Percentiles rank a stretch among this genome's conserved stretches.
Conservation (phyloP, 2,329 filamentous ascomycete genomes). For the Pyrenophora graminea region DNA sequence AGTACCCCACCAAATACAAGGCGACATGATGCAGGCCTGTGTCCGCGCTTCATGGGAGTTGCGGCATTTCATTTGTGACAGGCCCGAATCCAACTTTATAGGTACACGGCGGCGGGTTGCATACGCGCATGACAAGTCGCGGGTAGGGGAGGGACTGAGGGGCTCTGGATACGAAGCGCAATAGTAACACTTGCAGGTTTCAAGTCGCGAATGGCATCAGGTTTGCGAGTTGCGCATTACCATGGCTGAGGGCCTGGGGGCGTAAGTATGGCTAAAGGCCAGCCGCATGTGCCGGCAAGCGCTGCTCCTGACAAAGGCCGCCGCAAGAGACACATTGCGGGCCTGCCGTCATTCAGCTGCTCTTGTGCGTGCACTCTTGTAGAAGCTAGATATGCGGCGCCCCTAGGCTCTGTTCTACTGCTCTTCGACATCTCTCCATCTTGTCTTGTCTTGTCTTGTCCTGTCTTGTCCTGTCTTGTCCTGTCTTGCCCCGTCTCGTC, state of each 20-base stretch:
- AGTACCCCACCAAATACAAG: slow-evolving; percentile 11
- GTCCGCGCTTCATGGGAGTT: slow-evolving; percentile 7
- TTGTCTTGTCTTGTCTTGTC: background rate
- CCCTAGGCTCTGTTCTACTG: slow-evolving; percentile 14
- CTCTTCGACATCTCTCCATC: no score
- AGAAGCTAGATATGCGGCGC: slow-evolving; percentile 22
- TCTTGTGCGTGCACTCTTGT: slow-evolving; percentile 21
- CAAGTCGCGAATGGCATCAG: background rate
- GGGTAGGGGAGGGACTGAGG: background rate
- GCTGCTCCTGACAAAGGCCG: slow-evolving; percentile 2
- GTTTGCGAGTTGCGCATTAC: slow-evolving; percentile 1
- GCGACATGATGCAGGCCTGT: slow-evolving; percentile 8
- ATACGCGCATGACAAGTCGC: background rate
- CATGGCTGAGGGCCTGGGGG: background rate
- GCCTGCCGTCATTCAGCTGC: slow-evolving; percentile 19
- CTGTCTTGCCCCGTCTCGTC: background rate
- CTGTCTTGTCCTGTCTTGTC: background rate
- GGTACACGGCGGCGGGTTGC: background rate
- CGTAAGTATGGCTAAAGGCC: slow-evolving; percentile 3
- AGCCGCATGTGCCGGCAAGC: slow-evolving; percentile 19
- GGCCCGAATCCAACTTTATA: slow-evolving; percentile 2
- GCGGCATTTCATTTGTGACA: slow-evolving; percentile 7
- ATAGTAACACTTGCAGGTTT: background rate
- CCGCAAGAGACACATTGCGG: slow-evolving; percentile 21
- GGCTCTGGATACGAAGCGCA: background rate